A percentile compares a stretch with the other conserved stretches of the same genome.
Evolutionary conservation across 2,329 filamentous ascomycete species (phyloP).

Genomic region (Chaetomium globosum): DNA sequence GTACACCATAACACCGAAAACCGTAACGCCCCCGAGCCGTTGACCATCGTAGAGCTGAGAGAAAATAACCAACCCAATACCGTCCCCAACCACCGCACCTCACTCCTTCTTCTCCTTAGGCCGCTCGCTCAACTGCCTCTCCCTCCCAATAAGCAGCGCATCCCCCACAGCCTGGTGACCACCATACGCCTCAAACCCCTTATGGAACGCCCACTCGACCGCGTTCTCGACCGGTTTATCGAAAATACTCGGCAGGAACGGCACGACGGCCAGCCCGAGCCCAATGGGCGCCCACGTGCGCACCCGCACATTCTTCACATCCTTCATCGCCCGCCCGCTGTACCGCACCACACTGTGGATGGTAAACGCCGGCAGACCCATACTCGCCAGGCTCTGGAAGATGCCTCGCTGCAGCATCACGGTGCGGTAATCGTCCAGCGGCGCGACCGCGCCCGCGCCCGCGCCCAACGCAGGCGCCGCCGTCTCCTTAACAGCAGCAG

Average conservation of each 20-base stretch:
- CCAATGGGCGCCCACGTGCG: slow-evolving; percentile 91
- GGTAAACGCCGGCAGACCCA: slow-evolving; percentile 91
- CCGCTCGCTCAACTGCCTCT: slow-evolving; percentile 48
- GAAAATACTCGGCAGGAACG: slow-evolving; percentile 80
- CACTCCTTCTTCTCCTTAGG: slow-evolving; percentile 48
- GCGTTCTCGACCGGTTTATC: slow-evolving; percentile 91
- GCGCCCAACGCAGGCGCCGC: slow-evolving; percentile 35
- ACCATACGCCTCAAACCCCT: slow-evolving; percentile 73
- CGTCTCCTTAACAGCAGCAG: neutral
- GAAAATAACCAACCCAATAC: neutral
- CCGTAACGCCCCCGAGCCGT: slow-evolving; percentile 1
- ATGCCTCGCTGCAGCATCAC: slow-evolving; percentile 89
- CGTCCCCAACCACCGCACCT: neutral
- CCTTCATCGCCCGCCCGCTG: slow-evolving; percentile 81
- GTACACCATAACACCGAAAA: neutral
- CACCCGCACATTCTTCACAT: slow-evolving; percentile 72
- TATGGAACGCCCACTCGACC: slow-evolving; percentile 88
- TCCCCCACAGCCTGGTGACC: slow-evolving; percentile 61
- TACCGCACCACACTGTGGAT: slow-evolving; percentile 93
- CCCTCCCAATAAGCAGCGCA: slow-evolving; percentile 57
- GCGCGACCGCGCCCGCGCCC: slow-evolving; percentile 56
- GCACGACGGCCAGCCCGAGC: slow-evolving; percentile 74
- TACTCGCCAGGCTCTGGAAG: slow-evolving; percentile 88
- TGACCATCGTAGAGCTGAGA: neutral
- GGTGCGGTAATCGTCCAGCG: slow-evolving; percentile 85